These are phyloP conservation scores for Simmondsia chinensis DNA, from an alignment of 148 eudicot genomes.

Conservation along the genomic window DNA sequence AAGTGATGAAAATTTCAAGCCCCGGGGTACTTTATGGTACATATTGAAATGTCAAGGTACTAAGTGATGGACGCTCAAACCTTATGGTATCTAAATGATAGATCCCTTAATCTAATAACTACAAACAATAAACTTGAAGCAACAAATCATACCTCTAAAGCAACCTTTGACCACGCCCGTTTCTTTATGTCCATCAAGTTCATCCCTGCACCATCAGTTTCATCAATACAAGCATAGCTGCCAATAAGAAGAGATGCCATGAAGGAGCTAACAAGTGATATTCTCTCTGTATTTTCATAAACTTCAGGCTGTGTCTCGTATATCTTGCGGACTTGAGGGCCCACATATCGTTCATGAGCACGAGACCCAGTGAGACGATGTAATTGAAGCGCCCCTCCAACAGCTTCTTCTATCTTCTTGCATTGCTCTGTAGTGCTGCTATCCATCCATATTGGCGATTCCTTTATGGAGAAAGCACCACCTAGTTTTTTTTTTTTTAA, in stretches of 20 bases:
- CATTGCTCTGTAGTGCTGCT: conserved; percentile 89
- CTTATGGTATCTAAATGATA: too few species aligned
- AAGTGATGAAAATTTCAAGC: too few species aligned
- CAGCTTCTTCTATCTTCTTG: conserved; percentile 72
- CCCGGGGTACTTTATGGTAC: too few species aligned
- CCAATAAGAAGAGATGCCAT: conserved; percentile 79
- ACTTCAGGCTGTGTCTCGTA: conserved; percentile 64
- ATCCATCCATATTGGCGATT: conserved; percentile 97
- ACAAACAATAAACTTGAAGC: too few species aligned
- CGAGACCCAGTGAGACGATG: conserved; percentile 77
- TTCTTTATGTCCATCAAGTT: conserved; percentile 78
- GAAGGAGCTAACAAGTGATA: conserved; percentile 87
- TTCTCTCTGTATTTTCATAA: conserved; percentile 68
- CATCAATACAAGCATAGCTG: conserved; percentile 72
- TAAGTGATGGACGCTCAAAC: too few species aligned
- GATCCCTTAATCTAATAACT: too few species aligned
- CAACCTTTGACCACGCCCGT: conserved; percentile 64
- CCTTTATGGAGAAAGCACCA: conserved; percentile 58
- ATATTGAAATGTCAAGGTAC: too few species aligned
- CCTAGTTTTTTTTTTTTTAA: too few species aligned
- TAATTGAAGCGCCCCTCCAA: conserved; percentile 75
- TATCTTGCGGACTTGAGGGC: conserved; percentile 74
- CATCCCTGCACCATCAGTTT: conserved; percentile 98
- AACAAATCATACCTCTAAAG: conserved; percentile 50
- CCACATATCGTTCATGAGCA: conserved; percentile 69